Evolutionary conservation across 2,329 filamentous ascomycete species (phyloP), one percentile per base, ranked within the genome.

Genomic region (Cercospora sp.): DNA sequence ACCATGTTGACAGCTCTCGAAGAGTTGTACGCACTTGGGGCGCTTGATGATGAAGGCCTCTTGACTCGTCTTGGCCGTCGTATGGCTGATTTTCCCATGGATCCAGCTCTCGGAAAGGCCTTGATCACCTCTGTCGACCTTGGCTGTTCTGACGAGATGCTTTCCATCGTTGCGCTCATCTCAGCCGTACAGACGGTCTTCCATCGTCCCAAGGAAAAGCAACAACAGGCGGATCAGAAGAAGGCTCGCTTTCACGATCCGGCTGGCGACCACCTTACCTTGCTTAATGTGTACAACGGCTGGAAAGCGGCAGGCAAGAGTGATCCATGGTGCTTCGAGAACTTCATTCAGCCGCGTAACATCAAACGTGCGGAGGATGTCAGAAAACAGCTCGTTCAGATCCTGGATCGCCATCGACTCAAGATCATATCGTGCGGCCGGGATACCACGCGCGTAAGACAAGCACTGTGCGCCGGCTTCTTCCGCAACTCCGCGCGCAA

Each of bases 81-180:
- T 79, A 98, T 99, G 94, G 94, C 95, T 10, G 94, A 99, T 77
- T 98, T 98, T 79, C 95, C 95, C 0, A 98, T 98, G 93, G 94
- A 98, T 66, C 95, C 95, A 0, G 89, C 92, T 0, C 85, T 98
- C 0, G 92, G 94, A 63, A 99, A 98, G 79, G 90, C 93, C 0
- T 86, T 99, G 1, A 96, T 99, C 70, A 90, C 89, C 10, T 92
- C 92, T 0, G 91, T 96, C 1, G 92, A 97, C 58, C 87, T 96
- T 72, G 87, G 90, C 30, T 99, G 96, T 80, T 94, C 92, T 0
- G 95, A 99, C 28, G 95, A 99, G 80, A 89, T 98, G 75, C 88
- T 99, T 28, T 94, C 88, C 71, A 97, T 99, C 68, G 93, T 99
- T 2, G 91, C 93, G 53, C 96, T 97, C 93, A 88, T 99, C 65